phyloP scores from a whole-genome alignment of 192 early-diverging fungal species.

The Coemansia sp. region DNA sequence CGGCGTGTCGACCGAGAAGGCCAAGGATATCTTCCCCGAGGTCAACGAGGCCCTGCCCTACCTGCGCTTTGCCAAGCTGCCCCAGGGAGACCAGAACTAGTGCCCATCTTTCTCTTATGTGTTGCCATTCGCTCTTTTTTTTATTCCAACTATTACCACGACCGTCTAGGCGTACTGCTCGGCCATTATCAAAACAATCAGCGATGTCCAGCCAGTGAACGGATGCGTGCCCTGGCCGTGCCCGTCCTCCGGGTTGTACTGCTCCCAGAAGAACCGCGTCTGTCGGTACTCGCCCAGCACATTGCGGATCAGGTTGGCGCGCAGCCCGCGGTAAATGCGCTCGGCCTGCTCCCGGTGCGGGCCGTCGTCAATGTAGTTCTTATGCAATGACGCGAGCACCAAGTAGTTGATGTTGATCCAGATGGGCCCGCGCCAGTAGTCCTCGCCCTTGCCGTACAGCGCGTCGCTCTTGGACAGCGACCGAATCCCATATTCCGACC shows the following conservation, averaged over 20 bases:
- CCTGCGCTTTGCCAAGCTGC: slow-evolving; percentile 59
- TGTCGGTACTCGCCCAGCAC: slow-evolving; percentile 68
- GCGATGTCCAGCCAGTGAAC: slow-evolving; percentile 92
- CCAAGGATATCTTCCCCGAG: slow-evolving; percentile 78
- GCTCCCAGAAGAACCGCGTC: slow-evolving; percentile 88
- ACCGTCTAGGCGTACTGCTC: slow-evolving; percentile 72
- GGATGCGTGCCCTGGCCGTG: slow-evolving; percentile 80
- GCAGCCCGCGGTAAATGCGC: slow-evolving; percentile 68
- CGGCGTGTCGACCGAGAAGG: slow-evolving; percentile 75
- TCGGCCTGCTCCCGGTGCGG: slow-evolving; percentile 66
- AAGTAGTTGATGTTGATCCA: slow-evolving; percentile 95
- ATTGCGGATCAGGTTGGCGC: slow-evolving; percentile 71
- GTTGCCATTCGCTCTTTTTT: background rate
- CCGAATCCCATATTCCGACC: slow-evolving; percentile 73
- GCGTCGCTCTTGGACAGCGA: slow-evolving; percentile 61
- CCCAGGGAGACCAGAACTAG: background rate
- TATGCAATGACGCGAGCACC: slow-evolving; percentile 64
- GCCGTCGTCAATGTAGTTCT: slow-evolving; percentile 59
- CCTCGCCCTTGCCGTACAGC: slow-evolving; percentile 76
- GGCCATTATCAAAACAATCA: slow-evolving; percentile 80
- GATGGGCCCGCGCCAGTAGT: slow-evolving; percentile 92
- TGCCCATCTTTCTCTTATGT: background rate
- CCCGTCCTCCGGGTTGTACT: slow-evolving; percentile 76
- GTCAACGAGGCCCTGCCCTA: slow-evolving; percentile 81
- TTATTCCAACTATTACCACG: background rate